Base-by-base conservation (phyloP, 352 stramenopile genomes). In the Pythium oligandrum region DNA sequence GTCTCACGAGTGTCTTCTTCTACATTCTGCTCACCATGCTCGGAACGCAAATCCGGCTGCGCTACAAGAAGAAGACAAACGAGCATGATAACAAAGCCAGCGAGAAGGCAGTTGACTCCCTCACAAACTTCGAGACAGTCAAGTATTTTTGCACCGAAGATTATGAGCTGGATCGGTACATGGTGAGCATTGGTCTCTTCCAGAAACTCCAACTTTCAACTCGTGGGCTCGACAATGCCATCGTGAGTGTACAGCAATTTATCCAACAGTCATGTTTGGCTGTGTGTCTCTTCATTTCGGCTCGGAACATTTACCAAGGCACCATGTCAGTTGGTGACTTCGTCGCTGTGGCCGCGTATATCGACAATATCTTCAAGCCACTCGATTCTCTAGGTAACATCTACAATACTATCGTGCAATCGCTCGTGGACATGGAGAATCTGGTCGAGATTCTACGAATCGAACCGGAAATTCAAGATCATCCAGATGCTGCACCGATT, bases 81-180 rank as follows among this genome's bases (percentile, higher is more conserved):
- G 73, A 94, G 40, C 84, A 98, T 66, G 95, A 98, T 64, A 99
- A 99, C 74, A 84, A 98, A 51, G 97, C 85, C 43, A 96, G 98
- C 59, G 95, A 98, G 57, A 96, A 95, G 47, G 81, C 90, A 2
- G 97, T 96, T 2, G 96, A 99, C 64, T 96, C 79, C n/a, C 72
- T 98, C n/a, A 83, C 97, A 11, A 98, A 98, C 58, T 98, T 98
- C 61, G 95, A 99, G 68, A 98, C 92, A 0, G 94, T 99, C 55
- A 98, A 99, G 66, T 97, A 97, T 58, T 98, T 98, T 56, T 97
- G 90, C 37, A 94, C 86, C 1, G 95, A 98, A 68, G 73, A 90
- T 33, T 98, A 97, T 56, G 95, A 98, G 57, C 73, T 86, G 6
- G 52, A 76, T 36, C 67, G 74, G 26, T 89, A 91, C 61, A 86